Conservation (phyloP, 2,329 filamentous ascomycete species). For the Pseudopyricularia javanii region DNA sequence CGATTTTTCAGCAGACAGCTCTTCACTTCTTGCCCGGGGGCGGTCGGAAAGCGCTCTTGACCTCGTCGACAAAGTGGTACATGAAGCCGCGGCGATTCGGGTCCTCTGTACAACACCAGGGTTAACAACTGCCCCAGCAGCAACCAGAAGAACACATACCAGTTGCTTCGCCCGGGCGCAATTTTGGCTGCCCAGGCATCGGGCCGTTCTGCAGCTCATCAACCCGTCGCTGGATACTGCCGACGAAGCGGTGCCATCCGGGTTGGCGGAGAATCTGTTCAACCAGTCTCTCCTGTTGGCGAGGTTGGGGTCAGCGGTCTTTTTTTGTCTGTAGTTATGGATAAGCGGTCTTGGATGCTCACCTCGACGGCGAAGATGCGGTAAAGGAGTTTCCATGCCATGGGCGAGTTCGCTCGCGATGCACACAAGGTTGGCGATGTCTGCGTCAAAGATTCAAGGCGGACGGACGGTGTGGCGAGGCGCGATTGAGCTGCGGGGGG, state of each 20-base stretch:
- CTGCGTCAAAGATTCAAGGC: no score
- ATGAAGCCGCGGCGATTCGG: conserved; percentile 23
- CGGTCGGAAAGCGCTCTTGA: conserved; percentile 22
- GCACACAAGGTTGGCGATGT: no score
- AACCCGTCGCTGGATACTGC: conserved; percentile 36
- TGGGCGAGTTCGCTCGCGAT: neutral
- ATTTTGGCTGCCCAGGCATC: conserved; percentile 36
- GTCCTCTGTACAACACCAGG: conserved; percentile 14
- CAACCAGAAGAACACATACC: conserved; percentile 16
- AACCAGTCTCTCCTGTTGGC: conserved; percentile 1
- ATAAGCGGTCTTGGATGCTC: neutral
- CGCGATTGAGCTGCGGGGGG: no score
- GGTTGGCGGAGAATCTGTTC: conserved; percentile 35
- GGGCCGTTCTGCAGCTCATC: conserved; percentile 36
- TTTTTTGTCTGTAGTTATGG: neutral
- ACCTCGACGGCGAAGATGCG: neutral
- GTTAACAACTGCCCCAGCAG: neutral
- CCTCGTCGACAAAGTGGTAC: conserved; percentile 35
- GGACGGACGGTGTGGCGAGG: no score
- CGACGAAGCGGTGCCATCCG: conserved; percentile 38
- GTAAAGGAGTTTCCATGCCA: neutral
- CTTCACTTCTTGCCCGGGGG: neutral
- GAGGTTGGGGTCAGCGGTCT: neutral
- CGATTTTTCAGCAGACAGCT: neutral
- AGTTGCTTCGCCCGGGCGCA: conserved; percentile 39